Percentiles rank a stretch among this genome's conserved stretches.
Conservation (phyloP, 2,329 filamentous ascomycete species). For the Trichoderma guizhouense region DNA sequence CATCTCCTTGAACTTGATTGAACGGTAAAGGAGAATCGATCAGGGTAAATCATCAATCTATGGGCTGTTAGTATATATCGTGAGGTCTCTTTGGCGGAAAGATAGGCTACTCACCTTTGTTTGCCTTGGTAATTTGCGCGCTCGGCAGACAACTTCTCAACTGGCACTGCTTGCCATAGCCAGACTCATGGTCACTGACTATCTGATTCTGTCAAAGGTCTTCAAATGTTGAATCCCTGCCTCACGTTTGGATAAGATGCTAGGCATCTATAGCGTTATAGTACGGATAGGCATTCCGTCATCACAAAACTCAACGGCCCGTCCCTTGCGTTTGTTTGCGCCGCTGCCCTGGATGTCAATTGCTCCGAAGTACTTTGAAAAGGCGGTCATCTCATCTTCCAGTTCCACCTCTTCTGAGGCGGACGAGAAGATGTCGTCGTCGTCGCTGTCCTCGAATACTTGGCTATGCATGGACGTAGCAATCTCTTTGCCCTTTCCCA, state of each 20-base stretch:
- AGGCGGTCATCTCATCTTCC: background rate
- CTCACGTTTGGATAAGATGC: background rate
- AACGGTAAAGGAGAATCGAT: background rate
- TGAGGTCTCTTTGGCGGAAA: background rate
- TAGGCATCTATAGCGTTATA: background rate
- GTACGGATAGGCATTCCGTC: slow-evolving; percentile 11
- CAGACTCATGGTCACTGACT: background rate
- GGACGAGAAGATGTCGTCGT: background rate
- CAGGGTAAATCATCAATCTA: background rate
- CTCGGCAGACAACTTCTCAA: background rate
- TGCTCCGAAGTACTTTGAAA: background rate
- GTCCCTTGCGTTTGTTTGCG: background rate
- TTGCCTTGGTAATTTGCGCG: background rate
- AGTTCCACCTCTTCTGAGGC: background rate
- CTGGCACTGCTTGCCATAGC: background rate
- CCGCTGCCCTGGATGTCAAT: background rate
- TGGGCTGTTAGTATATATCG: background rate
- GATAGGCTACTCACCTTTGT: background rate
- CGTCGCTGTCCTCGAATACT: slow-evolving; percentile 8
- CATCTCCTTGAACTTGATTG: background rate
- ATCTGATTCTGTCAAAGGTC: too few species aligned
- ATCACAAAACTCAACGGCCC: slow-evolving; percentile 6
- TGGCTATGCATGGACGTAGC: background rate
- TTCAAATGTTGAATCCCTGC: background rate
- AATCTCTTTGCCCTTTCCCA: background rate